Base-by-base conservation (phyloP, 768 basidiomycete genomes). In the Lentinula detonsa region DNA sequence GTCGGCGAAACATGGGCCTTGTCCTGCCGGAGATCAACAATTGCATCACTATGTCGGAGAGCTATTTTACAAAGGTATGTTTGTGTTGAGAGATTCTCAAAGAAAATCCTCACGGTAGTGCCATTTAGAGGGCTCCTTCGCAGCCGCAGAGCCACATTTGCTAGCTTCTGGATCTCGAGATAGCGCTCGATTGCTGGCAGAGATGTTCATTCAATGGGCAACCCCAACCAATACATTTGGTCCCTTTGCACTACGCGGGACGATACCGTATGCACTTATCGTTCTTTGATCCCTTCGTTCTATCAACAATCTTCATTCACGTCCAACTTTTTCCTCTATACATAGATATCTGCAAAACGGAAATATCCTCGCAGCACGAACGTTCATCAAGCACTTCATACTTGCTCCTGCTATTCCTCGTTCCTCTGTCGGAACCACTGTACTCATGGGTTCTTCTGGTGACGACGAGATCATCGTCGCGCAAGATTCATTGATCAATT, bases 21-120 rank as follows among this genome's bases (percentile, higher is more conserved):
- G 83, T 71, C 92, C 95, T 8, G 85, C 87, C 28, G 97, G 97
- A 16, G 97, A 99, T 76, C 86, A 88, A 35, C 85, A 83, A 60
- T 76, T 99, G 55, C 94, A 94, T 49, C 87, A 93, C 62, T 98
- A 98, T 70, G 74, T 97, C 51, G 97, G 95, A 4, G 90, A 95
- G 70, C 75, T 97, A 34, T 78, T 94, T 6, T 88, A 84, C 74
- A 95, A 93, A 81, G 93, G 93, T 87, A 58, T 40, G 71, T 59
- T 33, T 9, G 9, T 57, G 28, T n/a, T 40, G 60, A 11, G 46
- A 53, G 42, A 35, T 42, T 39, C 34, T 21, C n/a, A 61, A 57
- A 8, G 10, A 57, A 13, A 31, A 13, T 39, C 59, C 18, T 11
- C 7, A 52, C 51, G 28, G 33, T 45, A 34, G 57, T n/a, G 13